These are phyloP conservation scores for Epichloe glyceriae DNA, from an alignment of 2,329 filamentous ascomycete species.

Conservation along the genomic window DNA sequence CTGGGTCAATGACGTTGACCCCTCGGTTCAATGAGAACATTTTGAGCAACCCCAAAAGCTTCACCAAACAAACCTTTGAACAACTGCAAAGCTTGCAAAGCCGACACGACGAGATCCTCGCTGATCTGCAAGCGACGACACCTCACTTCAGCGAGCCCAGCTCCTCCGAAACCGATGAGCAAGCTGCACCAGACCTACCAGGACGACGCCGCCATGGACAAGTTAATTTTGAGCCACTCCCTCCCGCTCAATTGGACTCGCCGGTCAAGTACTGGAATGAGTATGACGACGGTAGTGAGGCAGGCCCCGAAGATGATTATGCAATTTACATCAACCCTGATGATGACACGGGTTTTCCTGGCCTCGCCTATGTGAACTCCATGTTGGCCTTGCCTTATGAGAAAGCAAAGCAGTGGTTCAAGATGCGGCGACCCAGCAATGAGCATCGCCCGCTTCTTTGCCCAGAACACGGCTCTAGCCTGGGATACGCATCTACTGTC, in stretches of 20 bases:
- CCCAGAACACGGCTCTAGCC: slow-evolving; percentile 7
- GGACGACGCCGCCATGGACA: slow-evolving; percentile 7
- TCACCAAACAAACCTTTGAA: slow-evolving; percentile 53
- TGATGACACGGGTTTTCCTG: slow-evolving; percentile 45
- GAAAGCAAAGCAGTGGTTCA: slow-evolving; percentile 39
- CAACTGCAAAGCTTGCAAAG: slow-evolving; percentile 33
- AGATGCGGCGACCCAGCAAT: slow-evolving; percentile 12
- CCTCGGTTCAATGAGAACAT: slow-evolving; percentile 55
- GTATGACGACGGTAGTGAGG: slow-evolving; percentile 69
- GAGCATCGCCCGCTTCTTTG: slow-evolving; percentile 13
- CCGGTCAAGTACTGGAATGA: slow-evolving; percentile 65
- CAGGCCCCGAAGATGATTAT: slow-evolving; percentile 48
- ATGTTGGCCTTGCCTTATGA: slow-evolving; percentile 36
- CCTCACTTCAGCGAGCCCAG: slow-evolving; percentile 27
- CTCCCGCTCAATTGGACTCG: slow-evolving; percentile 15
- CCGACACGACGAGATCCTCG: slow-evolving; percentile 37
- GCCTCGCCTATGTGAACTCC: slow-evolving; percentile 45
- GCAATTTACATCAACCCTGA: slow-evolving; percentile 65
- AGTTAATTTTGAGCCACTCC: slow-evolving; percentile 19
- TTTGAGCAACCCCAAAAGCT: slow-evolving; percentile 54
- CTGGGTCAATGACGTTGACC: slow-evolving; percentile 52
- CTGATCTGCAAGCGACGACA: slow-evolving; percentile 31
- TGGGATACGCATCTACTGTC: slow-evolving; percentile 18
- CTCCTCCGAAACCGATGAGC: slow-evolving; percentile 22
- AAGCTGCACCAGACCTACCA: slow-evolving; percentile 5